Evolutionary conservation across 805 yeast genomes (phyloP).

Genomic region (Teunomyces lycoperdinae): DNA sequence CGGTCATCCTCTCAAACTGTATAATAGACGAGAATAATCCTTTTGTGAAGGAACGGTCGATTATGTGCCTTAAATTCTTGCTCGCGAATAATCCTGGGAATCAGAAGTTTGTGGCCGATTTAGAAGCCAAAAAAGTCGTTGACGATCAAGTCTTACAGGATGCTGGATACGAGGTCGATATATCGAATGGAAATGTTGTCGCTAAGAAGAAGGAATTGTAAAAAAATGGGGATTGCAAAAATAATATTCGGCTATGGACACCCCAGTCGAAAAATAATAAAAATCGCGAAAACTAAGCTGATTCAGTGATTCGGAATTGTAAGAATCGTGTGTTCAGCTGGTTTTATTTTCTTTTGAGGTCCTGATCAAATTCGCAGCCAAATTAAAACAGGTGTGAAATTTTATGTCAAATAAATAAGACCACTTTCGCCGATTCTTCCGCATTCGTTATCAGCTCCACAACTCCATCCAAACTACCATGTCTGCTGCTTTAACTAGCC

Average conservation of each 20-base stretch:
- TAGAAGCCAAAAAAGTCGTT: slow-evolving; percentile 72
- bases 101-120: slow-evolving; percentile 68
- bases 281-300: not conserved
- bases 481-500: not conserved
- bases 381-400: not conserved
- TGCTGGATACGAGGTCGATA: slow-evolving; percentile 75
- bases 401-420: slow-evolving; percentile 1
- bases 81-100: slow-evolving; percentile 63
- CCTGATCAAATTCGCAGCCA: slow-evolving; percentile 3
- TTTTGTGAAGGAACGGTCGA: slow-evolving; percentile 78
- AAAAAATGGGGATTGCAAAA: not conserved
- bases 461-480: not conserved
- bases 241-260: not conserved
- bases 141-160: slow-evolving; percentile 54
- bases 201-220: slow-evolving; percentile 34
- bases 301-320: not conserved
- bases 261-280: too few relatives aligned
- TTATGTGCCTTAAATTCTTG: slow-evolving; percentile 71
- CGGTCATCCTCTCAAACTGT: slow-evolving; percentile 73
- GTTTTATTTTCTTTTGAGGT: slow-evolving; percentile 6
- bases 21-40: slow-evolving; percentile 88
- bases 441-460: not conserved
- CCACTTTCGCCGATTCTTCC: slow-evolving; percentile 3
- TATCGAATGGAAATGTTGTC: slow-evolving; percentile 67
- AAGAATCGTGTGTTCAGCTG: not conserved